Conservation (phyloP, 306 rosid genomes). For the Vigna radiata region DNA sequence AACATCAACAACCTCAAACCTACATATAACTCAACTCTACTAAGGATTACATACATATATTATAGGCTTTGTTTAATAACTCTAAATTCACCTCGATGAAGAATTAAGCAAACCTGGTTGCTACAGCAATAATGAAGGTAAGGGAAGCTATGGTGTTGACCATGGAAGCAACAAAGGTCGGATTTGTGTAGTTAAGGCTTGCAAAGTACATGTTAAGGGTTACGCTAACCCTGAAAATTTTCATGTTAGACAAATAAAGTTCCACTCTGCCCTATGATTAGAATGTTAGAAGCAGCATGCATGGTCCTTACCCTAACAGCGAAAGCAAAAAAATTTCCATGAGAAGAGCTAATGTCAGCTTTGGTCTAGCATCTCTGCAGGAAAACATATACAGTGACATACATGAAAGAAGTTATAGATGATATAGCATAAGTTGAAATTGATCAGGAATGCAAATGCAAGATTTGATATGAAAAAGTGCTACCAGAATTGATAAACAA, state of each 20-base stretch:
- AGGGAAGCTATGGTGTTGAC: slow-evolving; percentile 74
- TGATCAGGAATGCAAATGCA: not conserved
- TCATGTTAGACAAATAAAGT: not conserved
- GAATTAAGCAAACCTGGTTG: slow-evolving; percentile 54
- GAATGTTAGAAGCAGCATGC: not conserved
- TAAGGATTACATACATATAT: not conserved
- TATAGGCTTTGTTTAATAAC: not conserved
- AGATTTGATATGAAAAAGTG: slow-evolving; percentile 28
- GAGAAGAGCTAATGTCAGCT: slow-evolving; percentile 63
- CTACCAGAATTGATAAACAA: not conserved
- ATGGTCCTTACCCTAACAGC: slow-evolving; percentile 67
- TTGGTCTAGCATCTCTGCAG: slow-evolving; percentile 72
- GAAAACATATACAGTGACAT: not conserved
- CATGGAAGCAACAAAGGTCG: slow-evolving; percentile 76
- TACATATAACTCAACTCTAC: slow-evolving; percentile 37
- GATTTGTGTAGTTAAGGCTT: slow-evolving; percentile 78
- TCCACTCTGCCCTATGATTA: not conserved
- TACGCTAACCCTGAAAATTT: slow-evolving; percentile 63
- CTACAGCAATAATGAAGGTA: slow-evolving; percentile 78
- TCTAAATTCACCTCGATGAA: not conserved
- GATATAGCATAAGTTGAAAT: not conserved
- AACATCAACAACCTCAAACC: slow-evolving; percentile 67
- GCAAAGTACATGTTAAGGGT: slow-evolving; percentile 76
- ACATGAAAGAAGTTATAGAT: not conserved
- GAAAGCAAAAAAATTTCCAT: slow-evolving; percentile 83